Base-by-base conservation (phyloP, 768 basidiomycete species). In the Xanthoconium stramineum region DNA sequence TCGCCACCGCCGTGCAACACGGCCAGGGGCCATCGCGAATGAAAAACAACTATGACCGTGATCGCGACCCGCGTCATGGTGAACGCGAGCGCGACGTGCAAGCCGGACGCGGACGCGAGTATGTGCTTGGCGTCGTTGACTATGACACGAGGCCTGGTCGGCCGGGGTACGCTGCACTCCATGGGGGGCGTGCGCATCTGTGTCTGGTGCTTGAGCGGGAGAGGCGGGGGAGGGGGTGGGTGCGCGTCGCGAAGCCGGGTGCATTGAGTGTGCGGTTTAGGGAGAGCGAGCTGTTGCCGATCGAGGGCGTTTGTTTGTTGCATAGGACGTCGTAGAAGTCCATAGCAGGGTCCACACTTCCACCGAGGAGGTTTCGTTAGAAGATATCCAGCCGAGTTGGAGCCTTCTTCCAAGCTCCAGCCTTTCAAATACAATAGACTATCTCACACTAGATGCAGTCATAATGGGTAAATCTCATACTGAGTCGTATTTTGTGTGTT, bases 131-230 rank as follows among this genome's bases (percentile, higher is more conserved):
- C 6, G 66, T 68, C 6, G 53, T 67, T 0, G 63, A 67, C 36
- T 66, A 68, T 24, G 65, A 67, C 37, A 38, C 11, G 19, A 63
- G 66, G 30, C 28, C 56, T 15, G 66, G 65, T 46, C 66, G 57
- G 6, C 48, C 58, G 0, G 66, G 66, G 9, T 60, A 65, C 15
- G 63, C 66, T 0, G 63, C 58, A 10, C 29, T 68, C 36, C 60
- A 57, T 19, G 61, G 38, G 0, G 66, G 65, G 0, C 57, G 64
- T 8, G 35, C 49, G 1, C 63, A 67, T 17, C 19, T 67, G 4
- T 68, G 66, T 58, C 37, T 65, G 24, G 66, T 65, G 39, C 61
- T 66, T 10, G 63, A 67, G 29, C 57, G 65, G 15, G 65, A 61
- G 15, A 54, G 61, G 17, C 58, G 57, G 11, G 61, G 63, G 24